Conservation (phyloP, 176 grass and related monocot genomes). For the Eremochloa ophiuroides region DNA sequence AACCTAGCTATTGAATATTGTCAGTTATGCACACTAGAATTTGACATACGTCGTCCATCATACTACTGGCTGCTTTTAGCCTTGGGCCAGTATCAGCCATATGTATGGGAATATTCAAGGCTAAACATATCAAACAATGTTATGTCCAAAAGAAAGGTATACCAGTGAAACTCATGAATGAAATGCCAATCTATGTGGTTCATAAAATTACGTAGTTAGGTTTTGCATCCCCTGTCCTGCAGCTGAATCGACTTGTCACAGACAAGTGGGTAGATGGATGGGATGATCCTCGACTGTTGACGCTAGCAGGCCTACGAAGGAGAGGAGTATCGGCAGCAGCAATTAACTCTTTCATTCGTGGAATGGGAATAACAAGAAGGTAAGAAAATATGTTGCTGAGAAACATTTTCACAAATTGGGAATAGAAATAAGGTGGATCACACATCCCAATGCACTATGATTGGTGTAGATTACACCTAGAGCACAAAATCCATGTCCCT, state of each 20-base stretch:
- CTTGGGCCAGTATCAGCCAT: constrained; percentile 75
- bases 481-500: neutral
- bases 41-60: constrained; percentile 82
- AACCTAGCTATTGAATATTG: constrained; percentile 8
- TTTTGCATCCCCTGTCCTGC: neutral
- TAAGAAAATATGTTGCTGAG: constrained; percentile 16
- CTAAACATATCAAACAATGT: constrained; percentile 85
- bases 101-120: constrained; percentile 93
- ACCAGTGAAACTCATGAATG: neutral
- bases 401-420: neutral
- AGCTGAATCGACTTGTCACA: constrained; percentile 79
- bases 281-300: constrained; percentile 95
- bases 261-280: constrained; percentile 95
- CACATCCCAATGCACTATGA: neutral
- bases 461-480: neutral
- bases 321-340: constrained; percentile 78
- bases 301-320: constrained; percentile 67
- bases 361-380: constrained; percentile 98
- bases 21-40: constrained; percentile 64
- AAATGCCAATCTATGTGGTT: neutral
- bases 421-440: neutral
- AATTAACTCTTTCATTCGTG: constrained; percentile 90
- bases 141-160: constrained; percentile 96
- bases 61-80: constrained; percentile 88
- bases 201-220: neutral